These are phyloP conservation scores for Coemansia sp. DNA, from an alignment of 192 early-diverging fungal species.

Conservation along the genomic window DNA sequence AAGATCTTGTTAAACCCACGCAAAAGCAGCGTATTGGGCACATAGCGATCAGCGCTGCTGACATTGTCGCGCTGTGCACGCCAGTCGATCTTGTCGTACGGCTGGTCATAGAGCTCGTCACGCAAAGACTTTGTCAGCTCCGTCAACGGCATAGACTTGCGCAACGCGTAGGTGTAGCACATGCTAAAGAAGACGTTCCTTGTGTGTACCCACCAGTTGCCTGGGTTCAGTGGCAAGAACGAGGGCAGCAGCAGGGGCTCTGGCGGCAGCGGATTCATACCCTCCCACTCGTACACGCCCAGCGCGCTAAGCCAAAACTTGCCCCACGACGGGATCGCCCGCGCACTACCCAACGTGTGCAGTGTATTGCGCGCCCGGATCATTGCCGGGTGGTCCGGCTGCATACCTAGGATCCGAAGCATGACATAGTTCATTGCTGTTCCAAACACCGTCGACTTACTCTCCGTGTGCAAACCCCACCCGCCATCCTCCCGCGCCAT, in stretches of 20 bases:
- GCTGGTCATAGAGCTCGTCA: slow-evolving; percentile 86
- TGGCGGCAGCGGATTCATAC: slow-evolving; percentile 93
- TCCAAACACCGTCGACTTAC: slow-evolving; percentile 91
- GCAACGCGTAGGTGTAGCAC: slow-evolving; percentile 84
- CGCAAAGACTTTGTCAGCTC: slow-evolving; percentile 77
- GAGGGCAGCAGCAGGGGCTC: slow-evolving; percentile 89
- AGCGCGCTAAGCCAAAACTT: slow-evolving; percentile 96
- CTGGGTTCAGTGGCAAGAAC: slow-evolving; percentile 80
- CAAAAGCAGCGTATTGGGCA: slow-evolving; percentile 77
- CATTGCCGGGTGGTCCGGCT: slow-evolving; percentile 84
- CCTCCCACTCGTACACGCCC: slow-evolving; percentile 93
- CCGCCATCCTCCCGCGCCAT: slow-evolving; percentile 91
- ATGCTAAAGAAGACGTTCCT: slow-evolving; percentile 94
- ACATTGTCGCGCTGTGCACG: slow-evolving; percentile 77
- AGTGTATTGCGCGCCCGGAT: slow-evolving; percentile 78
- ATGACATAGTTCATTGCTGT: slow-evolving; percentile 94
- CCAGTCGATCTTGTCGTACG: slow-evolving; percentile 90
- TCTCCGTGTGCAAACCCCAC: slow-evolving; percentile 98
- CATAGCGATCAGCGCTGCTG: slow-evolving; percentile 77
- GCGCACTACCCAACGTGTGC: slow-evolving; percentile 84
- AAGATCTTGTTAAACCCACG: slow-evolving; percentile 73
- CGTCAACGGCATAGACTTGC: slow-evolving; percentile 62
- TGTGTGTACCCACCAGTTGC: slow-evolving; percentile 93
- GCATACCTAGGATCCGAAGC: slow-evolving; percentile 84
- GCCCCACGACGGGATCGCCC: slow-evolving; percentile 90